Evolutionary conservation across 2,329 filamentous ascomycete genomes (phyloP), one percentile per base, ranked within the genome.

Genomic region (Cercospora sp.): DNA sequence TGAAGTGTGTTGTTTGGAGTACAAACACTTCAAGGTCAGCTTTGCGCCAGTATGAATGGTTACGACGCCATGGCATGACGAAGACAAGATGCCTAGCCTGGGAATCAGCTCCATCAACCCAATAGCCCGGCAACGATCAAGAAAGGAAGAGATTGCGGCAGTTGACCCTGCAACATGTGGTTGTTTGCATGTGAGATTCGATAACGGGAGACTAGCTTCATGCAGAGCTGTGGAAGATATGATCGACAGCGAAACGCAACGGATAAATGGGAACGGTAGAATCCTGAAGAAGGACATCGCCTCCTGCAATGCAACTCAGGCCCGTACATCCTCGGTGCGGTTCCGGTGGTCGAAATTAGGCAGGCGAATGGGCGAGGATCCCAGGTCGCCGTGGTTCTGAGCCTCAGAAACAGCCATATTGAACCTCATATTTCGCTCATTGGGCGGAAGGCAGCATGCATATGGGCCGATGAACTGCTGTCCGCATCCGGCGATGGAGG

Each of bases 381-480:
- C 65, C 60, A 63, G 51, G 37, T 53, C 43, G 49, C 34, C 55
- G 13, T 24, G 58, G 37, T 58, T 32, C 60, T 53, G 63, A 63
- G 45, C 43, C 24, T 26, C 45, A 63, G 24, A 49, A 26, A n/a
- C 49, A 55, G 45, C 61, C 49, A 51, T 53, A 51, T 40, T 53
- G 61, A 40, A 63, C 18, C 49, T 67, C 55, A 68, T 30, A 55
- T 43, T 60, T 63, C 60, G 55, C 59, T 65, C 67, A 61, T 30
- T 61, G 67, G 64, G 45, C 62, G 66, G 63, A 61, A 51, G 63
- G 67, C 26, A 67, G 43, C 40, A 18, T 66, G 69, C 66, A 66
- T 60, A 49, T 62, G 53, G 51, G 63, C 65, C 62, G 67, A 37
- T 61, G 66, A 72, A 72, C 69, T 71, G 65, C 69, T 71, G 71